Evolutionary conservation across 106 monocot genomes (phyloP).

Genomic region (Phalaenopsis aphrodite): DNA sequence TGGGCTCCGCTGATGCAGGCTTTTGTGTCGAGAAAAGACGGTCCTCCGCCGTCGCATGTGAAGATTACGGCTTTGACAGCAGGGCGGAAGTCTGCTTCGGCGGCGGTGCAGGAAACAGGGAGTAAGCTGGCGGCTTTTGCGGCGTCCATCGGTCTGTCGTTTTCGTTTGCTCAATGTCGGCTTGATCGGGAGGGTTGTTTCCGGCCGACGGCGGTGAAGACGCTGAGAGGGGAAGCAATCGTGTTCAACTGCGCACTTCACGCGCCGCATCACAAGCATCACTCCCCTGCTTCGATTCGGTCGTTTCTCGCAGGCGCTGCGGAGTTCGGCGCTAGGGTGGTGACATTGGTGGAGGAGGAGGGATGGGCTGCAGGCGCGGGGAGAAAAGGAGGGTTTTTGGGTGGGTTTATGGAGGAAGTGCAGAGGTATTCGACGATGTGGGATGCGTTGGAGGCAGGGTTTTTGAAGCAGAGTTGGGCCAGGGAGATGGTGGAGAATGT

Average conservation of each 20-base stretch:
- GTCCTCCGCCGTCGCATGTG: slow-evolving; percentile 32
- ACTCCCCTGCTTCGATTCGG: neutral
- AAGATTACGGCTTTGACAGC: slow-evolving; percentile 38
- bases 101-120: slow-evolving; percentile 11
- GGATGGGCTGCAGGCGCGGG: neutral
- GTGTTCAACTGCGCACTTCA: slow-evolving; percentile 38
- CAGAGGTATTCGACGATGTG: slow-evolving; percentile 20
- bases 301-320: neutral
- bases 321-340: slow-evolving; percentile 1
- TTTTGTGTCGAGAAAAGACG: slow-evolving; percentile 15
- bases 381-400: slow-evolving; percentile 12
- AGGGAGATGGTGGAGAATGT: slow-evolving; percentile 26
- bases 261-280: neutral
- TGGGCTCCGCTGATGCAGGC: slow-evolving; percentile 48
- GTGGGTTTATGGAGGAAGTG: slow-evolving; percentile 24
- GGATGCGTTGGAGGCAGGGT: slow-evolving; percentile 26
- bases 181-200: slow-evolving; percentile 1
- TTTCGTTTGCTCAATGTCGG: slow-evolving; percentile 40
- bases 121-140: slow-evolving; percentile 36
- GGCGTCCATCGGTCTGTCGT: slow-evolving; percentile 33
- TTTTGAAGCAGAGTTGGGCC: slow-evolving; percentile 13
- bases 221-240: slow-evolving; percentile 33
- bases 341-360: slow-evolving; percentile 28
- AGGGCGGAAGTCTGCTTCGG: slow-evolving; percentile 5
- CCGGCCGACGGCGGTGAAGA: slow-evolving; percentile 8